phyloP scores from a whole-genome alignment of 2,329 filamentous ascomycete genomes.

The Elsinoe fawcettii region DNA sequence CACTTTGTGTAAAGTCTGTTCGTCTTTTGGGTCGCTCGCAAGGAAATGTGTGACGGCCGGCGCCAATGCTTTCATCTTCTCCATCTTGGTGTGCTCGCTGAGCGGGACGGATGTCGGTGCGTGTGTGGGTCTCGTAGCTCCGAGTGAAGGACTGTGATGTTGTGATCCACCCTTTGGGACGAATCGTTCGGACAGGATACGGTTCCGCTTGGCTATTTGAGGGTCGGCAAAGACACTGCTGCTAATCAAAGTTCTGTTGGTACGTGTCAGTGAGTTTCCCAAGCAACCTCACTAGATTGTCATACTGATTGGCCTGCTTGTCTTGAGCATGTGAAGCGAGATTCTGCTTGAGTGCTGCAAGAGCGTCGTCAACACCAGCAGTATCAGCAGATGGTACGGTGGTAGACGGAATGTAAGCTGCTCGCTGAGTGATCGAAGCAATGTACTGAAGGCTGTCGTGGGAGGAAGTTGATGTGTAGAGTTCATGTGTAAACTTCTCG shows the following conservation, averaged over 20 bases:
- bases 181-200: conserved; percentile 20
- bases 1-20: conserved; percentile 40
- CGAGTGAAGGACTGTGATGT: conserved; percentile 33
- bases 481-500: conserved; percentile 49
- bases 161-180: conserved; percentile 25
- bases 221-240: conserved; percentile 28
- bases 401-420: conserved; percentile 32
- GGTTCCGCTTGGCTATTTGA: conserved; percentile 25
- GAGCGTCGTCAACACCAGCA: conserved; percentile 50
- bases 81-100: conserved; percentile 24
- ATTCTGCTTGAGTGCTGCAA: conserved; percentile 52
- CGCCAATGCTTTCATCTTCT: conserved; percentile 36
- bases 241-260: conserved; percentile 26
- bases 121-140: conserved; percentile 28
- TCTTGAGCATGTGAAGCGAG: conserved; percentile 52
- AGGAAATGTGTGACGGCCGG: conserved; percentile 46
- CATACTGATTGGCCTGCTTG: conserved; percentile 52
- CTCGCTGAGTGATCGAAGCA: conserved; percentile 50
- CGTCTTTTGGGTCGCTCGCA: conserved; percentile 43
- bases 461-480: conserved; percentile 43
- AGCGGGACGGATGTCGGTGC: conserved; percentile 36
- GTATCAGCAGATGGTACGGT: conserved; percentile 48
- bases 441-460: conserved; percentile 45
- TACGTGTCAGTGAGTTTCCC: conserved; percentile 30
- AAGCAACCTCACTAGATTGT: conserved; percentile 30